Evolutionary conservation across 176 grass and related monocot species (phyloP).

Genomic region (Oryza australiensis): DNA sequence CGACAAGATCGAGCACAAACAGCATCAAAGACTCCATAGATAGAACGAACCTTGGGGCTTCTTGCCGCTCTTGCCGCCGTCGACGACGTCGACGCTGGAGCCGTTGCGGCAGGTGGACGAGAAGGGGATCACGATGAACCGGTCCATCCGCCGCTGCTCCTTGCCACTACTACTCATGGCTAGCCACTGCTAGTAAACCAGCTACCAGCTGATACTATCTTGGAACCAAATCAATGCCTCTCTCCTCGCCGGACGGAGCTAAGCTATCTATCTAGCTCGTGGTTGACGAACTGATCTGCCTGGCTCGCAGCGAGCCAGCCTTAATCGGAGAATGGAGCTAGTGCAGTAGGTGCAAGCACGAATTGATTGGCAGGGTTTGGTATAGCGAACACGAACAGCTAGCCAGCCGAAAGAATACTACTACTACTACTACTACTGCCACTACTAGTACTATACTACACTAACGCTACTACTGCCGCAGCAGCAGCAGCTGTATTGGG

Average conservation of each 20-base stretch:
- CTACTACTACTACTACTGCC: neutral
- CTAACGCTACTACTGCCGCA: neutral
- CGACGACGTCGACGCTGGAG: slow-evolving; percentile 71
- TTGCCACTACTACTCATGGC: slow-evolving; percentile 37
- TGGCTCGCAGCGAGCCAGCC: neutral
- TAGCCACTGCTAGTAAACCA: neutral
- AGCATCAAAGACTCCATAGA: neutral
- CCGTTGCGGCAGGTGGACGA: slow-evolving; percentile 64
- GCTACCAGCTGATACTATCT: neutral
- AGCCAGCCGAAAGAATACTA: slow-evolving; percentile 1
- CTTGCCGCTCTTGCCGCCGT: slow-evolving; percentile 38
- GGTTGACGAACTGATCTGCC: neutral
- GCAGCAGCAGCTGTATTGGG: no score
- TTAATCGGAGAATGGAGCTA: slow-evolving; percentile 4
- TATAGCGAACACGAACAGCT: neutral
- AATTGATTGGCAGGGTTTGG: slow-evolving; percentile 10
- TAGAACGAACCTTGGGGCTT: slow-evolving; percentile 36
- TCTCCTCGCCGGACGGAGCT: neutral
- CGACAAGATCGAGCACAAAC: neutral
- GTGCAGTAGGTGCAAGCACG: slow-evolving; percentile 20
- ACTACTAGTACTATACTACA: neutral
- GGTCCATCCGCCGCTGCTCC: slow-evolving; percentile 53
- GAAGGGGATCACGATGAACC: slow-evolving; percentile 85
- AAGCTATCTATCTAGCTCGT: neutral
- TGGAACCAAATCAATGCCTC: neutral